These are phyloP conservation scores for Citrullus colocynthis DNA, from an alignment of 306 rosid species.

Conservation along the genomic window DNA sequence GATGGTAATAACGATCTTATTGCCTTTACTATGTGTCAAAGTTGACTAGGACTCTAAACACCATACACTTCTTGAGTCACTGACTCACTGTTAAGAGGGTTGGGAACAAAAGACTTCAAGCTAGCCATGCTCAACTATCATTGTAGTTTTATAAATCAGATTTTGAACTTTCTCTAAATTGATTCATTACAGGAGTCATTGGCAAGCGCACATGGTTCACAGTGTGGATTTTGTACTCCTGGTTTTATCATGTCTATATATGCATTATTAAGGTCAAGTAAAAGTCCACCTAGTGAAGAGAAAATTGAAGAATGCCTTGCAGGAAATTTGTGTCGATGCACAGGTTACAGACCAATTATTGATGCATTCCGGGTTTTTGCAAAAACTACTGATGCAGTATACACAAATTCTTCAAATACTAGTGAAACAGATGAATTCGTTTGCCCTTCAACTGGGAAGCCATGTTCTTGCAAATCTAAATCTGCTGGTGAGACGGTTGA, in stretches of 20 bases:
- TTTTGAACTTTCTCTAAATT: neutral
- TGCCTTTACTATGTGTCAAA: neutral
- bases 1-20: neutral
- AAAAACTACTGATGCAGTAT: slow-evolving; percentile 46
- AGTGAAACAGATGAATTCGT: slow-evolving; percentile 36
- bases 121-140: neutral
- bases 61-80: neutral
- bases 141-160: neutral
- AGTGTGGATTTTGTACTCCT: slow-evolving; percentile 96
- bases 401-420: slow-evolving; percentile 40
- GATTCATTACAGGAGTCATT: slow-evolving; percentile 55
- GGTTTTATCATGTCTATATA: slow-evolving; percentile 91
- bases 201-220: slow-evolving; percentile 81
- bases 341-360: slow-evolving; percentile 90
- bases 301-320: slow-evolving; percentile 87
- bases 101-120: neutral
- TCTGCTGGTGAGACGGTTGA: slow-evolving; percentile 20
- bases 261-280: slow-evolving; percentile 73
- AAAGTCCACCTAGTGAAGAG: slow-evolving; percentile 62
- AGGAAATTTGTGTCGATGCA: slow-evolving; percentile 92
- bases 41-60: neutral
- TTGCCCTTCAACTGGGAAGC: slow-evolving; percentile 92
- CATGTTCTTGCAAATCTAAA: slow-evolving; percentile 61
- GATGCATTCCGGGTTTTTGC: slow-evolving; percentile 91
- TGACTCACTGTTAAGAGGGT: neutral